Percentiles rank a stretch among this genome's conserved stretches.
phyloP scores from a whole-genome alignment of 768 basidiomycete species.

The Coprinopsis marcescibilis region DNA sequence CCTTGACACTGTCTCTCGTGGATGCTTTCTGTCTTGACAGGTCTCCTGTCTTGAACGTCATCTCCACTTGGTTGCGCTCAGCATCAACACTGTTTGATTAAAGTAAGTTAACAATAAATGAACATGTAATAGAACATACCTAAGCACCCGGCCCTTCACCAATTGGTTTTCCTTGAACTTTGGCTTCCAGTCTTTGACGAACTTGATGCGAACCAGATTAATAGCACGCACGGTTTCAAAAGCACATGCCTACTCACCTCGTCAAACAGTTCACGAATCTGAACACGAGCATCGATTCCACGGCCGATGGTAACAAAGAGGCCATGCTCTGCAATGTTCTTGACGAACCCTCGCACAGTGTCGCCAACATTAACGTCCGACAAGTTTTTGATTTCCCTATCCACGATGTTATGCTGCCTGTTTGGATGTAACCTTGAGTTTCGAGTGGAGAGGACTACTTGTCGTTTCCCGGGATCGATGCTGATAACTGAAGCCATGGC shows the following conservation, averaged over 20 bases:
- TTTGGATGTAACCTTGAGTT: slow-evolving; percentile 60
- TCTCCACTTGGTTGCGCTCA: slow-evolving; percentile 76
- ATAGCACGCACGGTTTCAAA: not conserved
- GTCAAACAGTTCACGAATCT: slow-evolving; percentile 91
- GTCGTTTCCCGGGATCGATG: slow-evolving; percentile 60
- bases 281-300: slow-evolving; percentile 83
- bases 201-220: slow-evolving; percentile 42
- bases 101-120: not conserved
- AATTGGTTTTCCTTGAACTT: slow-evolving; percentile 76
- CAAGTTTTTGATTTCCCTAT: slow-evolving; percentile 61
- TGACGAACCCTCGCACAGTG: slow-evolving; percentile 83
- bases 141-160: slow-evolving; percentile 80
- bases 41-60: slow-evolving; percentile 77
- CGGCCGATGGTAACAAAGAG: slow-evolving; percentile 84
- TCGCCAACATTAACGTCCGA: slow-evolving; percentile 66
- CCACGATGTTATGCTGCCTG: slow-evolving; percentile 44
- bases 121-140: slow-evolving; percentile 32
- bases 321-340: slow-evolving; percentile 80
- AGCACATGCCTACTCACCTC: slow-evolving; percentile 42
- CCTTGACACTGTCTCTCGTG: slow-evolving; percentile 50
- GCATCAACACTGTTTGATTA: slow-evolving; percentile 51
- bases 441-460: slow-evolving; percentile 77
- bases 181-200: slow-evolving; percentile 92
- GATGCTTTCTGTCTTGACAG: slow-evolving; percentile 31
- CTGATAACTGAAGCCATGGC: slow-evolving; percentile 67